phyloP scores from a whole-genome alignment of 2,329 filamentous ascomycete genomes.

The Pyricularia pennisetigena region DNA sequence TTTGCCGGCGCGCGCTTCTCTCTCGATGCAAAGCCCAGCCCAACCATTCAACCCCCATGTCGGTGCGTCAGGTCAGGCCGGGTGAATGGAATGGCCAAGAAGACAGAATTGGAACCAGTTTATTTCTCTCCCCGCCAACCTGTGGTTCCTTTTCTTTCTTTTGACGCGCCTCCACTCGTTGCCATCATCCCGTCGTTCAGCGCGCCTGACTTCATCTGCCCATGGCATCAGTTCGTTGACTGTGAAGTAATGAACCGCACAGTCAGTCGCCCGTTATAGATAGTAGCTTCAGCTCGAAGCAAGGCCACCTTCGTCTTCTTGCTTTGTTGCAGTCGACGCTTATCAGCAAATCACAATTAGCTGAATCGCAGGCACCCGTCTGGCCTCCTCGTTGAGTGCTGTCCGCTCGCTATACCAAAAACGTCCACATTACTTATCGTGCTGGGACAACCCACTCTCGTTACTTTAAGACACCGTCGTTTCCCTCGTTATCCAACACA shows the following conservation, averaged over 20 bases:
- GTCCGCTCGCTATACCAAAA: conserved; percentile 6
- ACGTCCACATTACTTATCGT: neutral
- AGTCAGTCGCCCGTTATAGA: neutral
- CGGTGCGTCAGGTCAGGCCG: neutral
- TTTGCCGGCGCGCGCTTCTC: neutral
- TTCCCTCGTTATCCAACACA: neutral
- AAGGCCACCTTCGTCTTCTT: neutral
- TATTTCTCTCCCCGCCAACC: neutral
- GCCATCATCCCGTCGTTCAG: neutral
- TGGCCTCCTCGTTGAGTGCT: conserved; percentile 5
- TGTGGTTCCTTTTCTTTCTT: neutral
- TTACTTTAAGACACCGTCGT: neutral
- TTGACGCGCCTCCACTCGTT: neutral
- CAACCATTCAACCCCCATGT: neutral
- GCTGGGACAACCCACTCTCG: neutral
- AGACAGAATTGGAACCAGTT: neutral
- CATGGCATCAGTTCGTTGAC: neutral
- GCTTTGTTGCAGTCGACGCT: neutral
- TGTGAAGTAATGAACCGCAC: neutral
- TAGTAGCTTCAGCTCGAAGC: neutral
- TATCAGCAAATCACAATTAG: neutral
- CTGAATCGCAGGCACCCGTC: neutral
- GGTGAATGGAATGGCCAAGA: neutral
- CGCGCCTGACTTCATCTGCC: neutral
- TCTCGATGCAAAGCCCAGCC: neutral